Evolutionary conservation across 2,329 filamentous ascomycete genomes (phyloP), one percentile per base, ranked within the genome.

Genomic region (Aschersonia sp.): DNA sequence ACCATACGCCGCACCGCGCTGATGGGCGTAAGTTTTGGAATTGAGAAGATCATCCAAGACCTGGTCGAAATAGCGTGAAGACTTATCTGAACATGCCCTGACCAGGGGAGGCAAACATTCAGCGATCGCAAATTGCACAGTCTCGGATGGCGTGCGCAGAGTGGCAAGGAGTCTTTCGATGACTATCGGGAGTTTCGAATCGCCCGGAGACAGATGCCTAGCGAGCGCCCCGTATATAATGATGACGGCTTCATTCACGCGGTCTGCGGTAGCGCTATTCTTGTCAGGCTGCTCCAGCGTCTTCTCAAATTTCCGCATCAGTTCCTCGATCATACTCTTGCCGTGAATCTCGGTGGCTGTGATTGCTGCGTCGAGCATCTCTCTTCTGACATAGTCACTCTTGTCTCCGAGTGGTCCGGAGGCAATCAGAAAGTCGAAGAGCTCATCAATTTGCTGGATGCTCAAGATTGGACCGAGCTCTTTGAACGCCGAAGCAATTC

Each of bases 211-310:
- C 50, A 98, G 69, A 69, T 98, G 92, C 46, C 86, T 81, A 42
- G 89, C 92, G 39, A 98, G 70, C 46, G 94, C 90, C 61, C 92
- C 92, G 57, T 98, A 98, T 62, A 98, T 83, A 56, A 98, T 92
- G 56, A 98, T 89, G 46, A 98, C 89, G 14, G 94, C 92, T 66
- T 98, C 92, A 56, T 96, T 96, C 53, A 97, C 85, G 50, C 87
- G 79, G 63, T 98, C 94, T 14, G 86, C 82, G 47, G 83, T 79
- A 54, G 89, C 80, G 1, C 83, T 88, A 49, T 81, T 83, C 60
- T 84, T 86, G 62, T 92, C 87, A 3, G 88, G 85, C 3, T 80
- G 81, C 59, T 90, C 88, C n/a, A 98, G 72, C 0, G 87, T 88
- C 30, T 75, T 76, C 63, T 98, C 92, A 58, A 97, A 94, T 11